Base-by-base conservation (phyloP, 2,329 filamentous ascomycete species). In the Grosmannia huntii region DNA sequence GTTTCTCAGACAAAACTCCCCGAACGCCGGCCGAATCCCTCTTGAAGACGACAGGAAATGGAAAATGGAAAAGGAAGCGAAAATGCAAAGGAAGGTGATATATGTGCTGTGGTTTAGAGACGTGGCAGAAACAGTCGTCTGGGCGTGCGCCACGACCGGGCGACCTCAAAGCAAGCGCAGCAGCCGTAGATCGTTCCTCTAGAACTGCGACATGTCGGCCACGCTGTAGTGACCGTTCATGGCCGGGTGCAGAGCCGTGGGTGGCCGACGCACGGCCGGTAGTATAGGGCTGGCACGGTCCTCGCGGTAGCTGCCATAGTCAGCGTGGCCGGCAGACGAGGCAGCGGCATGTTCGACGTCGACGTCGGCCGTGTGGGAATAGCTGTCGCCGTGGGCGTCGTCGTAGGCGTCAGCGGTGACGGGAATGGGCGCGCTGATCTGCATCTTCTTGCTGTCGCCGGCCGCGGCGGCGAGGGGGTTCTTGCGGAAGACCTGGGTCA, bases 181-280 rank as follows among this genome's bases (percentile, higher is more conserved):
- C 28, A 23, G 33, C 19, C 19, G 6, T 44, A 6, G 7, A 6
- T 44, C 19, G 19, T n/a, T 44, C 19, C 11, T 28, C 28, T 52
- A 79, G 65, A 81, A 80, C 27, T 74, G 73, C 51, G 72, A 71
- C 66, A 81, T 71, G 62, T 78, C 70, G 44, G 70, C 76, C 60
- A 73, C 75, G 12, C 64, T 65, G 60, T 66, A 62, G 44, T 59
- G 61, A 31, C 68, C 66, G 3, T 68, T 69, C 63, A 77, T 71
- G 55, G 75, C 75, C 28, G 82, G 82, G 63, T 85, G 82, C 62
- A 82, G 61, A 1, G 79, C 78, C 9, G 81, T 81, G 31, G 78
- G 75, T 1, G 83, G 83, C 12, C 82, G 75, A 65, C 75, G 72
- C 14, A 85, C 60, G 0, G 73, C 72, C 1, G 81, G 81, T 25